Evolutionary conservation across 2,329 filamentous ascomycete species (phyloP).

Genomic region (Apiospora saccharicola): DNA sequence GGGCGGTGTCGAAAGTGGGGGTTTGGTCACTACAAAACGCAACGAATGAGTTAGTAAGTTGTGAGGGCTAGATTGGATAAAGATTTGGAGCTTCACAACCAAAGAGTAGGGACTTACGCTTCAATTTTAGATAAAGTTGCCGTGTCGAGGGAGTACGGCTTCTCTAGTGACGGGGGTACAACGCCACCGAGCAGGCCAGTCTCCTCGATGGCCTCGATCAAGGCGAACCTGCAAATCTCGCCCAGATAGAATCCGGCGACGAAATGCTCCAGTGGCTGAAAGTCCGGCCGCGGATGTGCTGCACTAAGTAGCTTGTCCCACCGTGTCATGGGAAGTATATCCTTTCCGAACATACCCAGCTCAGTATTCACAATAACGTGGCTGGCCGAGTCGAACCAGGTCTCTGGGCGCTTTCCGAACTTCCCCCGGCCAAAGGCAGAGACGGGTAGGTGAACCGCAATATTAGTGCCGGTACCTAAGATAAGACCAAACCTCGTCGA

Average conservation of each 20-base stretch:
- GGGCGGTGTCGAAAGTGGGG: slow-evolving; percentile 51
- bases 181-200: slow-evolving; percentile 63
- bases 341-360: slow-evolving; percentile 70
- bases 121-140: slow-evolving; percentile 66
- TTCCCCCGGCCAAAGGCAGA: slow-evolving; percentile 61
- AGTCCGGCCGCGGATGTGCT: slow-evolving; percentile 54
- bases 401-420: slow-evolving; percentile 61
- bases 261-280: slow-evolving; percentile 53
- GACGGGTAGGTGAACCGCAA: slow-evolving; percentile 69
- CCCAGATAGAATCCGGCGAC: slow-evolving; percentile 73
- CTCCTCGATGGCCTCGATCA: slow-evolving; percentile 65
- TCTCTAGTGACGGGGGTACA: slow-evolving; percentile 59
- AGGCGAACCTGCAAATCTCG: slow-evolving; percentile 65
- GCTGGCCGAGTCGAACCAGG: slow-evolving; percentile 65
- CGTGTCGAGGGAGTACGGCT: slow-evolving; percentile 66
- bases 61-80: background rate
- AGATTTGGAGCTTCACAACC: background rate
- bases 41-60: background rate
- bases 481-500: slow-evolving; percentile 71
- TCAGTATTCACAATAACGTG: slow-evolving; percentile 74
- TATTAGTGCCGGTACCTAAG: slow-evolving; percentile 72
- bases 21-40: slow-evolving; percentile 51
- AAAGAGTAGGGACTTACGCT: slow-evolving; percentile 52
- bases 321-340: slow-evolving; percentile 64
- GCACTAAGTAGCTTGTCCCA: slow-evolving; percentile 65